phyloP scores from a whole-genome alignment of 768 basidiomycete genomes.

The Tricholoma terreum region DNA sequence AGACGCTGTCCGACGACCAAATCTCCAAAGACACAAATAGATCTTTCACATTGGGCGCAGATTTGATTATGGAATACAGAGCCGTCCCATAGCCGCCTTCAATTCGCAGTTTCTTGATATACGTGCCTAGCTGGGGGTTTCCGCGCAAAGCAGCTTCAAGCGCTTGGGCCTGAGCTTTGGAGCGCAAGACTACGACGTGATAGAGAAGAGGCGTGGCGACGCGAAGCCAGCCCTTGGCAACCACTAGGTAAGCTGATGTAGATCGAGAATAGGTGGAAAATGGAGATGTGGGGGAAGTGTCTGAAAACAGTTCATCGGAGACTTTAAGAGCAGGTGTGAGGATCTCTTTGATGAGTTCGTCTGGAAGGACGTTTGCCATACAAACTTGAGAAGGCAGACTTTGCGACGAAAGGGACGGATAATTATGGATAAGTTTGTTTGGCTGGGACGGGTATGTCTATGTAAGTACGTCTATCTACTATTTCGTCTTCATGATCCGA shows the following conservation, averaged over 20 bases:
- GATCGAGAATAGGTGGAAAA: conserved; percentile 11
- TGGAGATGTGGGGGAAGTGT: neutral
- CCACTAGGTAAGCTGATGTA: conserved; percentile 11
- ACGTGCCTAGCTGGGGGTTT: conserved; percentile 12
- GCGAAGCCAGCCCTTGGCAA: conserved; percentile 26
- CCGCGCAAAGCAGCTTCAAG: conserved; percentile 15
- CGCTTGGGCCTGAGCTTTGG: conserved; percentile 23
- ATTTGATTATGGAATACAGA: neutral
- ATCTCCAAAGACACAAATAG: conserved; percentile 7
- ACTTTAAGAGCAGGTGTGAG: conserved; percentile 18
- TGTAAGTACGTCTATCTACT: too few relatives aligned
- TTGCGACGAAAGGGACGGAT: too few relatives aligned
- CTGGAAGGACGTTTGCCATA: conserved; percentile 11
- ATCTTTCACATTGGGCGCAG: conserved; percentile 5
- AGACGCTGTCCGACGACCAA: conserved; percentile 11
- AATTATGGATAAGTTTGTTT: too few relatives aligned
- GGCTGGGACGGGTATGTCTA: too few relatives aligned
- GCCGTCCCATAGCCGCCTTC: conserved; percentile 19
- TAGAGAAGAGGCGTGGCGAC: conserved; percentile 26
- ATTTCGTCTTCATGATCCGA: conserved; percentile 88
- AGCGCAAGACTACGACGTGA: conserved; percentile 23
- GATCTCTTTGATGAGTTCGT: conserved; percentile 21
- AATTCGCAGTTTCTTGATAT: conserved; percentile 21
- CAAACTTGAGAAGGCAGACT: too few relatives aligned
- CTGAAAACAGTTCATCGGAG: conserved; percentile 15